Base-by-base conservation (phyloP, 2,329 filamentous ascomycete genomes). In the Pseudogymnoascus sp. region DNA sequence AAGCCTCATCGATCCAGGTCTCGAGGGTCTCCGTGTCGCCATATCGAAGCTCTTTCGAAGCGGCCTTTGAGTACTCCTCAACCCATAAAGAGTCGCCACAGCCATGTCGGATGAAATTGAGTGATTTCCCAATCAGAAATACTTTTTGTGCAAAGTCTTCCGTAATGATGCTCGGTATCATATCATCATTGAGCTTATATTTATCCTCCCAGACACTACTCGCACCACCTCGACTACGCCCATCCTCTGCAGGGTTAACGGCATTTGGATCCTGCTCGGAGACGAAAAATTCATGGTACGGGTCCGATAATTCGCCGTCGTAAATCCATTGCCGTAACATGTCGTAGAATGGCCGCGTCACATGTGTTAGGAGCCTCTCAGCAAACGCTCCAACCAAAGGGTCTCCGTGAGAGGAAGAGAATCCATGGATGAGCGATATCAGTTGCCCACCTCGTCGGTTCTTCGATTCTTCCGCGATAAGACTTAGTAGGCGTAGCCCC, bases 201-300 rank as follows among this genome's bases (percentile, higher is more conserved):
- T 97, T 97, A 75, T 96, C 92, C 74, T 97, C 92, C 94, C 94
- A 99, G 1, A 97, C 92, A 67, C 92, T 97, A 38, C 89, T 92
- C 14, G 90, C 89, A 23, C 85, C 88, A 59, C 81, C 82, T 60
- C 78, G 78, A 68, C 80, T 81, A 59, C 75, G 71, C 63, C 80
- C 78, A 64, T 84, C 79, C 69, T 78, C 73, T 59, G 74, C 73
- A 66, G 76, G 68, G 68, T 70, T 63, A 61, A 73, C 68, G 31
- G 80, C 75, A 52, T 77, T 76, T 4, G 84, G 81, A 61, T 87
- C 83, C 68, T 93, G 91, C 73, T 97, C 91, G 19, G 86, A 86
- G 19, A 99, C 92, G 70, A 99, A 97, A 75, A 99, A 99, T 71
- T 99, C 94, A 62, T 86, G 82, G 70, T 92, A 97, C 0, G 95